Evolutionary conservation across 768 basidiomycete species (phyloP).

Genomic region (Auriscalpium orientale): DNA sequence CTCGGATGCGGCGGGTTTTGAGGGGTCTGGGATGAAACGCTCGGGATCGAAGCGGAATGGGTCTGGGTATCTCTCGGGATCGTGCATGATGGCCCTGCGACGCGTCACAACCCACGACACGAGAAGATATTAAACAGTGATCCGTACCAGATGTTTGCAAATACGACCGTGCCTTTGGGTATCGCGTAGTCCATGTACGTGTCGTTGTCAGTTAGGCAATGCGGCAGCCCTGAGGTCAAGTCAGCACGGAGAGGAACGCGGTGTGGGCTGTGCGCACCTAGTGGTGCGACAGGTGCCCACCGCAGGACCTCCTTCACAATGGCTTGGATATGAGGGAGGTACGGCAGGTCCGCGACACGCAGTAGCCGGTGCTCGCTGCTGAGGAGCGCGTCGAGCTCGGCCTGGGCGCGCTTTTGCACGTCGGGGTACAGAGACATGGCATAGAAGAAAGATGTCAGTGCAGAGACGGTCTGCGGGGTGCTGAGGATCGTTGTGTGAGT

Average conservation of each 20-base stretch:
- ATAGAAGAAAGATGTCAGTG: constrained; percentile 2
- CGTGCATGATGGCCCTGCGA: neutral
- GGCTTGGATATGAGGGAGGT: constrained; percentile 14
- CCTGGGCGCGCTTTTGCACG: constrained; percentile 7
- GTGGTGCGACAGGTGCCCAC: constrained; percentile 10
- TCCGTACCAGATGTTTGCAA: constrained; percentile 10
- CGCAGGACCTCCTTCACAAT: constrained; percentile 12
- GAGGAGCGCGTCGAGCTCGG: constrained; percentile 1
- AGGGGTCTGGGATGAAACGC: neutral
- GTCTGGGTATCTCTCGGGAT: neutral
- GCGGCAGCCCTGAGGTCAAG: neutral
- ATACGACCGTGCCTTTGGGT: constrained; percentile 9
- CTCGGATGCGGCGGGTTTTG: neutral
- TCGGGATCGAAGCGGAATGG: neutral
- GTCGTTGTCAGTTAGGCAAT: constrained; percentile 3
- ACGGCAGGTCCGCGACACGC: constrained; percentile 5
- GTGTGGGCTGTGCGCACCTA: neutral
- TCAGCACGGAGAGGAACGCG: neutral
- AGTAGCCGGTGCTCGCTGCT: neutral
- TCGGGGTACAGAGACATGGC: constrained; percentile 1
- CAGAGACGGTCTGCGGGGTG: constrained; percentile 2
- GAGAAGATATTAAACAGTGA: neutral
- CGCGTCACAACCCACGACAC: neutral
- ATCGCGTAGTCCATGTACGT: constrained; percentile 6
- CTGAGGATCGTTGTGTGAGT: no score